Base-by-base conservation (phyloP, 2,329 filamentous ascomycete genomes). In the Cercospora beticola region DNA sequence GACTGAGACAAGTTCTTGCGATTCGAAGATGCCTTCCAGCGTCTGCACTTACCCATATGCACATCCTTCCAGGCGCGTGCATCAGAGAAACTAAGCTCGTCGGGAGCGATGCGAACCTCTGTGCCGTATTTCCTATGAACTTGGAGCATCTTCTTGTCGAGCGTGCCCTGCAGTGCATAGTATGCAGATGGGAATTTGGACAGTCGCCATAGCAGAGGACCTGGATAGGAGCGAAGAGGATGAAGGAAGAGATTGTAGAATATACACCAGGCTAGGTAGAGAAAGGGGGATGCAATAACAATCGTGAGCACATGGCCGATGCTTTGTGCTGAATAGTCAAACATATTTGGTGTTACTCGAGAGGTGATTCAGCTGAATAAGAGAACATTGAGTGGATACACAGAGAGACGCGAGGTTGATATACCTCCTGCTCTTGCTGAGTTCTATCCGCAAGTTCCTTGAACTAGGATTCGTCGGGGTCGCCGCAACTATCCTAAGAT, bases 81-180 rank as follows among this genome's bases (percentile, higher is more conserved):
- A 31, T 79, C 74, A 28, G 76, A 79, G 70, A 82, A 86, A 5
- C 82, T 81, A 1, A 86, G 78, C 71, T 84, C 82, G 64, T 83
- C 78, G 1, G 83, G 83, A 2, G 78, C 79, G 43, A 85, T 76
- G 8, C 84, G 81, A 6, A 86, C 82, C 10, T 84, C 76, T 0
- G 77, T 76, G 10, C 83, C 83, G 70, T 82, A 81, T 31, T 73
- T 65, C 2, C 74, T 66, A 70, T 82, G 81, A 2, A 82, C 67
- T 8, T 67, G 21, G 26, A 66, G 43, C 54, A 73, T 40, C 5
- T 62, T 43, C 16, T 43, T 46, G 2, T 52, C 62, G 8, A 71
- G 54, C 2, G 28, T 68, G 31, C 72, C 72, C 16, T 60, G 57
- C 16, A 64, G n/a, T 5, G 52, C 23, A 56, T 65, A 66, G 62